Conservation (phyloP, 805 yeast genomes). For the Wickerhamomyces xylosicus region DNA sequence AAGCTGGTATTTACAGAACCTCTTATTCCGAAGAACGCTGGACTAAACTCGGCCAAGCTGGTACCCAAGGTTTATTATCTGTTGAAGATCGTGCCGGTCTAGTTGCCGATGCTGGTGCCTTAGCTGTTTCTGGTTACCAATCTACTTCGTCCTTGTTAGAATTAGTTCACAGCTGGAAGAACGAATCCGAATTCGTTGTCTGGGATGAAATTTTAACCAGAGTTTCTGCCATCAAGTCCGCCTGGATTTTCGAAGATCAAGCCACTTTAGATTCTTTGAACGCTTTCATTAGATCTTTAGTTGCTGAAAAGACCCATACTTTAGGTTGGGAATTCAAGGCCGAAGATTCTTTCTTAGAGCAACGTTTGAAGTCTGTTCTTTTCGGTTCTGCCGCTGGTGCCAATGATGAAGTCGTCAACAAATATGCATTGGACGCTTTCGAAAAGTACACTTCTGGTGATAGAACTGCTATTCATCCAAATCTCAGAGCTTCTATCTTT, state of each 20-base stretch:
- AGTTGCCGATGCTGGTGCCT: conserved; percentile 69
- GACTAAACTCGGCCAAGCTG: conserved; percentile 53
- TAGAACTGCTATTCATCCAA: conserved; percentile 60
- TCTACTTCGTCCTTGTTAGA: conserved; percentile 50
- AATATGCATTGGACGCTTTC: conserved; percentile 40
- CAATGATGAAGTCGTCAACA: conserved; percentile 35
- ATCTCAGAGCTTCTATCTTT: conserved; percentile 59
- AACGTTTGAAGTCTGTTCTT: conserved; percentile 57
- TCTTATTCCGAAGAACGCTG: conserved; percentile 62
- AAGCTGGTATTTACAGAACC: conserved; percentile 68
- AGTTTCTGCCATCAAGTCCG: conserved; percentile 36
- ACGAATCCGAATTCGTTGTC: conserved; percentile 52
- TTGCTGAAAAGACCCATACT: conserved; percentile 38
- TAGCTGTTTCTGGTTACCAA: conserved; percentile 62
- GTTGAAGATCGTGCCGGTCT: conserved; percentile 73
- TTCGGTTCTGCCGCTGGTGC: conserved; percentile 49
- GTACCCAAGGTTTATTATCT: conserved; percentile 45
- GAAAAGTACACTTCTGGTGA: conserved; percentile 50
- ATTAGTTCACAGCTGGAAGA: conserved; percentile 50
- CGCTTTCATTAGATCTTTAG: conserved; percentile 43
- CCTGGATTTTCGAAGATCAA: conserved; percentile 46
- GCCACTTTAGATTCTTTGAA: conserved; percentile 37
- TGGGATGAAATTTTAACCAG: conserved; percentile 52
- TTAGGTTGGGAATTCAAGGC: conserved; percentile 58
- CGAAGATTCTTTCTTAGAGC: conserved; percentile 46